Base-by-base conservation (phyloP, 2,329 filamentous ascomycete species). In the Colletotrichum acutatum region DNA sequence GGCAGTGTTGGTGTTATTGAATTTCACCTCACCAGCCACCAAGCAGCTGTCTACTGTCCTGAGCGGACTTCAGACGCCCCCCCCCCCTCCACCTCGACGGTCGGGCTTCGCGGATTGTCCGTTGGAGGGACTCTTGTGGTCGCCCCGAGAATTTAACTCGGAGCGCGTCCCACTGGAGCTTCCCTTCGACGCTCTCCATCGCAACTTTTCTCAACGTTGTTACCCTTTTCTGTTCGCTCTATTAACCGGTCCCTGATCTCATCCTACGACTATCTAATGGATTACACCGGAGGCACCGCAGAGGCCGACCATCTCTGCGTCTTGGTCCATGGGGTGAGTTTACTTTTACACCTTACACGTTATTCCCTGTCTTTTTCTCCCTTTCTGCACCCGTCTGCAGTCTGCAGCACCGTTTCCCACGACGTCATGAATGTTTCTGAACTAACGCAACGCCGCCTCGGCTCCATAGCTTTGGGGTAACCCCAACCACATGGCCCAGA, bases 231-330 rank as follows among this genome's bases (percentile, higher is more conserved):
- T 24, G 66, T 81, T 65, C 77, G 77, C 71, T 81, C 80, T 72
- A 76, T 81, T 70, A 78, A 82, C 80, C 79, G 79, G 77, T 79
- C 78, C 71, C 79, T 82, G 74, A 77, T 82, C 74, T 78, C 76
- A 60, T 75, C 77, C 66, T 59, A 71, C 64, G 61, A 71, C 64
- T 68, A 68, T 69, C 83, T 82, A 76, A 84, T 85, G 79, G 83
- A 87, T 75, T 86, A 86, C 78, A 86, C 83, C 72, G 88, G 89
- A 75, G 88, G 88, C 75, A 86, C 83, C 78, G 66, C 79, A 57
- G 83, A 88, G 71, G 90, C 92, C 60, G 87, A 93, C 76, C 94
- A 95, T 81, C 89, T 96, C 74, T 93, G 91, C 78, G 92, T 96
- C 54, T 86, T 96, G 57, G 91, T 95, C 65, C 94, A 96, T 80